A percentile compares a stretch with the other conserved stretches of the same genome.
Conservation (phyloP, 2,329 filamentous ascomycete genomes). For the Davidsoniella eucalypti region DNA sequence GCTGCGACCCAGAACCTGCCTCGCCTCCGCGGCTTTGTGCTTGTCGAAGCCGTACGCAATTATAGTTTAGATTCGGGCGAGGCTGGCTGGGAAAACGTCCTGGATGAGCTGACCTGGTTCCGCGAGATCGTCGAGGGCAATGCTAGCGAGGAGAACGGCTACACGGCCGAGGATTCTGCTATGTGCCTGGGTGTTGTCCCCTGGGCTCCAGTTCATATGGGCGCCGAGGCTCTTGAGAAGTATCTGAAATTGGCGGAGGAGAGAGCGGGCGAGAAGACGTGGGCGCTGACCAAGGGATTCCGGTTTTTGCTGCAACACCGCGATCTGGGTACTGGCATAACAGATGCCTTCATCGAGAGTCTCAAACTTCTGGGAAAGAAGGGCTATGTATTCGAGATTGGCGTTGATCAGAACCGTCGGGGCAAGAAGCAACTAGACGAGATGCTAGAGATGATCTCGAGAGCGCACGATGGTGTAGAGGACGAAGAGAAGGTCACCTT, state of each 20-base stretch:
- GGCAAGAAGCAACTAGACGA: conserved; percentile 61
- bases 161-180: conserved; percentile 29
- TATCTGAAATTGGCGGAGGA: conserved; percentile 50
- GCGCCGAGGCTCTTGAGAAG: conserved; percentile 37
- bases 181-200: conserved; percentile 57
- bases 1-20: conserved; percentile 25
- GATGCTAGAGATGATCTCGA: conserved; percentile 51
- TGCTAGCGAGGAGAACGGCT: conserved; percentile 40
- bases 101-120: conserved; percentile 57
- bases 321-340: conserved; percentile 46
- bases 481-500: conserved; percentile 46
- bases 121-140: conserved; percentile 46
- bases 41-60: conserved; percentile 67
- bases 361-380: conserved; percentile 47
- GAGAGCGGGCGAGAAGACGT: conserved; percentile 43
- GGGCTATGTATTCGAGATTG: conserved; percentile 63
- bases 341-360: conserved; percentile 45
- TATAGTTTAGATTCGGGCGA: conserved; percentile 35
- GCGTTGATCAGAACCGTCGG: conserved; percentile 63
- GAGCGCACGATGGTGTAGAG: conserved; percentile 43
- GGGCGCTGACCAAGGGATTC: conserved; percentile 58
- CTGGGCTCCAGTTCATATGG: conserved; percentile 69
- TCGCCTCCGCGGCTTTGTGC: conserved; percentile 53
- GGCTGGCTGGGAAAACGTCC: conserved; percentile 47
- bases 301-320: conserved; percentile 72